Evolutionary conservation across 2,329 filamentous ascomycete genomes (phyloP).

Genomic region (Talaromyces sp.): DNA sequence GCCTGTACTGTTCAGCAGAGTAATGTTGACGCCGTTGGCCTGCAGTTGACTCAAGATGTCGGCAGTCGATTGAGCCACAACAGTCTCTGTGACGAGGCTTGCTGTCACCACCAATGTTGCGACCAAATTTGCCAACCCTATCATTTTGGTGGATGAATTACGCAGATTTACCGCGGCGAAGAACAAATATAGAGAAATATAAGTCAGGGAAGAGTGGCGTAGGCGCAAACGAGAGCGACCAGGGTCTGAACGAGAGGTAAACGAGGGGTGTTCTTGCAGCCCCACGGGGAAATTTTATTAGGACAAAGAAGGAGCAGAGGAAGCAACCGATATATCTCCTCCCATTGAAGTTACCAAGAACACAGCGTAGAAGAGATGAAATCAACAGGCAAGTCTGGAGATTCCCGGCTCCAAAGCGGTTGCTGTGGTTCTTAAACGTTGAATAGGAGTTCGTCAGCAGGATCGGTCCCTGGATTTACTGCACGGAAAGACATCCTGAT

Average conservation of each 20-base stretch:
- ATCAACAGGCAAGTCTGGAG: not conserved
- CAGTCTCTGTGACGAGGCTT: not conserved
- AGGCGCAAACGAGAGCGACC: not conserved
- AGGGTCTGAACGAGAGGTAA: not conserved
- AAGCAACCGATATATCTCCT: not conserved
- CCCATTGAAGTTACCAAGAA: not conserved
- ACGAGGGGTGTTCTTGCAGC: not conserved
- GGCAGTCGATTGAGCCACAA: slow-evolving; percentile 2
- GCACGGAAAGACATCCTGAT: slow-evolving; percentile 5
- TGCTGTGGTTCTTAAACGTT: not conserved
- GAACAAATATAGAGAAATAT: not conserved
- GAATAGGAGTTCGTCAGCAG: not conserved
- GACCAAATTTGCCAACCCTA: not conserved
- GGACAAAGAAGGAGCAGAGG: not conserved
- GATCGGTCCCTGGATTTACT: not conserved
- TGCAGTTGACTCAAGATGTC: slow-evolving; percentile 5
- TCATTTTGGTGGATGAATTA: not conserved
- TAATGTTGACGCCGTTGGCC: slow-evolving; percentile 12
- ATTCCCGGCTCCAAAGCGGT: not conserved
- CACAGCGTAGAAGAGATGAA: not conserved
- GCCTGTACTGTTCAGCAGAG: not conserved
- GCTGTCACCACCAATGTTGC: slow-evolving; percentile 5
- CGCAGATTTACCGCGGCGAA: not conserved
- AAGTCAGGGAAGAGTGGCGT: not conserved
- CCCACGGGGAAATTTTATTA: not conserved